Conservation (phyloP, 179 eudicot species). For the Beta lomatogona region DNA sequence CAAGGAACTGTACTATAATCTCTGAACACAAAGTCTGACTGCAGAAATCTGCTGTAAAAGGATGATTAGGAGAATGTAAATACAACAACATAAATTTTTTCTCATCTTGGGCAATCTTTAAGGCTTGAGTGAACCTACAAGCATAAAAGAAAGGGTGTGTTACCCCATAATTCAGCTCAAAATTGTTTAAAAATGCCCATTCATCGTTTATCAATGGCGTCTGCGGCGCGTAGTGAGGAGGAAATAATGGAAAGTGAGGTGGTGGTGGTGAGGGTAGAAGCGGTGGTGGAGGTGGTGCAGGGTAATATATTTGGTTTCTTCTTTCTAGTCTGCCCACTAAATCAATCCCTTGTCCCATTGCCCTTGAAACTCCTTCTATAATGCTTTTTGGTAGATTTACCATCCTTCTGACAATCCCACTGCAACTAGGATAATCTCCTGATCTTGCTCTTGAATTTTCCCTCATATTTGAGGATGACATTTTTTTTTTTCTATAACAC, state of each 20-base stretch:
- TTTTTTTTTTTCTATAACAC: neutral
- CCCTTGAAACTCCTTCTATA: slow-evolving; percentile 67
- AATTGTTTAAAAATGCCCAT: slow-evolving; percentile 68
- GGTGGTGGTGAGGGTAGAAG: slow-evolving; percentile 37
- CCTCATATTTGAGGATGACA: slow-evolving; percentile 37
- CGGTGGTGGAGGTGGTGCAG: slow-evolving; percentile 33
- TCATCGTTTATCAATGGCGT: slow-evolving; percentile 41
- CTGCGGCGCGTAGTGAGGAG: slow-evolving; percentile 22
- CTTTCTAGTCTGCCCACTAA: slow-evolving; percentile 44
- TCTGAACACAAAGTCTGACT: slow-evolving; percentile 74
- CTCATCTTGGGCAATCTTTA: slow-evolving; percentile 71
- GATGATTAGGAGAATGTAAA: slow-evolving; percentile 77
- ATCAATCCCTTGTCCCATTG: slow-evolving; percentile 57
- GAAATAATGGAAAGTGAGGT: slow-evolving; percentile 27
- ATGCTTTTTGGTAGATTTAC: slow-evolving; percentile 70
- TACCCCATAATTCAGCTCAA: slow-evolving; percentile 67
- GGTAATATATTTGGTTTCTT: slow-evolving; percentile 35
- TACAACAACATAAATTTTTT: slow-evolving; percentile 71
- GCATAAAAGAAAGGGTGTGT: slow-evolving; percentile 86
- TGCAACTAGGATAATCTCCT: slow-evolving; percentile 38
- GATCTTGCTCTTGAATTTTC: slow-evolving; percentile 40
- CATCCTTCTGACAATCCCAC: slow-evolving; percentile 64
- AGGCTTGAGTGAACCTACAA: slow-evolving; percentile 63
- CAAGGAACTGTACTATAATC: slow-evolving; percentile 72
- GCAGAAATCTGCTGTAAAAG: slow-evolving; percentile 64